Percentiles rank a stretch among this genome's conserved stretches.
Evolutionary conservation across 2,329 filamentous ascomycete genomes (phyloP).

Genomic region (Endothia cerciana): DNA sequence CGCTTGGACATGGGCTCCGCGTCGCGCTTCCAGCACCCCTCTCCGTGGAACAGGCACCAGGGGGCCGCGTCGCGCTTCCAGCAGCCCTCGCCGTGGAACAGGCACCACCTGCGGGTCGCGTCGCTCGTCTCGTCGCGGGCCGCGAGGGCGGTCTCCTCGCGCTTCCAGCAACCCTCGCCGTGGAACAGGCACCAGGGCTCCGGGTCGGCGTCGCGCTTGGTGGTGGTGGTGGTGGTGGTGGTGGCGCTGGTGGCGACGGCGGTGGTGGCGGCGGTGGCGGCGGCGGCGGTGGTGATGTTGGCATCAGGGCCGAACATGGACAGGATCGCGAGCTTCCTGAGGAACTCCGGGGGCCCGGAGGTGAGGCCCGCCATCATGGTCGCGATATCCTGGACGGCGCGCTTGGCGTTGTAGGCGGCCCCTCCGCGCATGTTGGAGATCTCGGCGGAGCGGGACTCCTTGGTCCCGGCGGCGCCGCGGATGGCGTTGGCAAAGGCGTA

Average conservation of each 20-base stretch:
- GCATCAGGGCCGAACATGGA: constrained; percentile 33
- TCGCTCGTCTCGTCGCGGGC: constrained; percentile 23
- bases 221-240: constrained; percentile 14
- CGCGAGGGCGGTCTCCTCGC: constrained; percentile 5
- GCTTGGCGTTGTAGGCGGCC: constrained; percentile 43
- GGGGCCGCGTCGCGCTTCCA: constrained; percentile 24
- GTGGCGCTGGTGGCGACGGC: constrained; percentile 32
- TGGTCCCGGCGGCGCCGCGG: constrained; percentile 31
- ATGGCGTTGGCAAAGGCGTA: constrained; percentile 39
- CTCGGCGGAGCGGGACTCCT: constrained; percentile 37
- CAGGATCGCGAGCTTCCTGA: constrained; percentile 38
- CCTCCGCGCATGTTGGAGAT: constrained; percentile 41
- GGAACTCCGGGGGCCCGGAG: constrained; percentile 38
- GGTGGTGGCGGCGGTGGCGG: constrained; percentile 18
- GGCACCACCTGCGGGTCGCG: constrained; percentile 26
- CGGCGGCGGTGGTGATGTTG: constrained; percentile 23
- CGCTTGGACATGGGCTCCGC: constrained; percentile 12
- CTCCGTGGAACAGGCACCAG: constrained; percentile 33
- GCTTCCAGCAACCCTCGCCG: constrained; percentile 17
- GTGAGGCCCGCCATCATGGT: constrained; percentile 40
- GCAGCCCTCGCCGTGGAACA: constrained; percentile 22
- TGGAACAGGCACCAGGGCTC: constrained; percentile 14
- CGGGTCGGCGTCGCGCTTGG: constrained; percentile 31
- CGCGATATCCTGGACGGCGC: constrained; percentile 45
- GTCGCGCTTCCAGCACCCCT: constrained; percentile 40